phyloP scores from a whole-genome alignment of 2,329 filamentous ascomycete species.

The Rhinocladiella mackenziei region DNA sequence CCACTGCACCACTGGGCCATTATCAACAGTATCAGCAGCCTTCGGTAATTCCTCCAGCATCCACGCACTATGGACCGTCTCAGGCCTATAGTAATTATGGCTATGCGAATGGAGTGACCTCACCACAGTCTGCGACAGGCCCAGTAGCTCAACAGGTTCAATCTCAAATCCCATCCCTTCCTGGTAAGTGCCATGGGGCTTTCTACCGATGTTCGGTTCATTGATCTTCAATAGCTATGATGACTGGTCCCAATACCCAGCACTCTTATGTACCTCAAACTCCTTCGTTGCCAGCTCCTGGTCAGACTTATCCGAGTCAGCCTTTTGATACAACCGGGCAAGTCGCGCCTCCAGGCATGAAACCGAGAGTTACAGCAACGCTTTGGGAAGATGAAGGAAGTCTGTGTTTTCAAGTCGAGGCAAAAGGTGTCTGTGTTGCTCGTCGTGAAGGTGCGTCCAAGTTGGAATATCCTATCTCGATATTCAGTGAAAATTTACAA shows the following conservation, averaged over 20 bases:
- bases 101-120: conserved; percentile 73
- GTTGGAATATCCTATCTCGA: background rate
- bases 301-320: conserved; percentile 43
- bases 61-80: conserved; percentile 61
- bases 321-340: conserved; percentile 87
- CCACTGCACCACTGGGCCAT: conserved; percentile 67
- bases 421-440: conserved; percentile 91
- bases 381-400: conserved; percentile 98
- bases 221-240: conserved; percentile 39
- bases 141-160: conserved; percentile 63
- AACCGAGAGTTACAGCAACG: conserved; percentile 91
- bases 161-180: conserved; percentile 67
- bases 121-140: conserved; percentile 67
- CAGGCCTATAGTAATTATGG: conserved; percentile 65
- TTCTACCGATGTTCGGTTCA: background rate
- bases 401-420: conserved; percentile 95
- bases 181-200: conserved; percentile 39
- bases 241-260: conserved; percentile 17
- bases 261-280: conserved; percentile 26
- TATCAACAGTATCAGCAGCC: conserved; percentile 75
- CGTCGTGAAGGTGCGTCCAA: conserved; percentile 71
- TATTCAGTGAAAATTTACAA: conserved; percentile 10
- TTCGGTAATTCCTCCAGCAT: conserved; percentile 67
- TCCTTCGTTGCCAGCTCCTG: conserved; percentile 29
- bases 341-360: conserved; percentile 86